Evolutionary conservation across 2,329 filamentous ascomycete genomes (phyloP).

Genomic region (Pseudogymnoascus sp.): DNA sequence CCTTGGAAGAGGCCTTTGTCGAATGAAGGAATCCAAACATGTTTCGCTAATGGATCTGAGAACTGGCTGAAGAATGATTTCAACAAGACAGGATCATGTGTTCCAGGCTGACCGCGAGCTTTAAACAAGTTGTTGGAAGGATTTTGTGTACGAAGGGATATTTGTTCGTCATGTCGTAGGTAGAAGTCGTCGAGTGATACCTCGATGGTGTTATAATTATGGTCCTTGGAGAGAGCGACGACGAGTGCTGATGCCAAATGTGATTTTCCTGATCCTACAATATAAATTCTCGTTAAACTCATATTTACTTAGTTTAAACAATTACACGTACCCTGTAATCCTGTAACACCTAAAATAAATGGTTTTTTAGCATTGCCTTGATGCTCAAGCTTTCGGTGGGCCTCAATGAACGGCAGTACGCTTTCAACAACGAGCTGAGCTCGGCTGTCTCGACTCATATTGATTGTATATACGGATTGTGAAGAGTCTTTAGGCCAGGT

Average conservation of each 20-base stretch:
- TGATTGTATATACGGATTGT: background rate
- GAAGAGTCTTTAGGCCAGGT: background rate
- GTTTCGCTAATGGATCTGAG: background rate
- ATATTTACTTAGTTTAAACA: background rate
- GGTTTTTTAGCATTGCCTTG: background rate
- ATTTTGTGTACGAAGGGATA: constrained; percentile 56
- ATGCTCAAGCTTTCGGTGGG: background rate
- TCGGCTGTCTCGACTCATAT: background rate
- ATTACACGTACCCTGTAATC: background rate
- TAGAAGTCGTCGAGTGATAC: constrained; percentile 73
- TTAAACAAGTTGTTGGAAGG: constrained; percentile 70
- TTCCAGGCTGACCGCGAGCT: constrained; percentile 75
- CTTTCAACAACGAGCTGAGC: background rate
- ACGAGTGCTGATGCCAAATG: background rate
- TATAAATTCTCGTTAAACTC: background rate
- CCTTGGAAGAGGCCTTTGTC: constrained; percentile 61
- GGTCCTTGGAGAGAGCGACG: background rate
- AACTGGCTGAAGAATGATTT: constrained; percentile 14
- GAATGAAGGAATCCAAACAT: constrained; percentile 50
- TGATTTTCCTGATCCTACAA: background rate
- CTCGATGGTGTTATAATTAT: background rate
- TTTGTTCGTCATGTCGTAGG: constrained; percentile 64
- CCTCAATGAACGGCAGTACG: background rate
- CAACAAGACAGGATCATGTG: constrained; percentile 19
- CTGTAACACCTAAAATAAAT: background rate